Base-by-base conservation (phyloP, 1,139 yeast species). In the Yamadazyma trypodendri region DNA sequence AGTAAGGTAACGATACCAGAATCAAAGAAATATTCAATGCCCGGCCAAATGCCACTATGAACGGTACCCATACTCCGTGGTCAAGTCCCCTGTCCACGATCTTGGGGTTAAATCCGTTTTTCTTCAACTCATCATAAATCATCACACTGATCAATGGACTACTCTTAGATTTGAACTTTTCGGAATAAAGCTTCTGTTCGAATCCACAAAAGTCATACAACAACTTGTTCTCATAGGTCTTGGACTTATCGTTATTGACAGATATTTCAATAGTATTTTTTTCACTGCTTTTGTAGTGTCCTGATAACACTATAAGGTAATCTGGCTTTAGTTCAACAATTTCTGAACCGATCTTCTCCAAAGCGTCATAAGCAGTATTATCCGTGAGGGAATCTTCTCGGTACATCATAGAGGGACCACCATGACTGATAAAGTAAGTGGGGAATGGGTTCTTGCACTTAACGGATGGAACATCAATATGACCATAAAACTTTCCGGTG, bases 21-120 rank as follows among this genome's bases (percentile, higher is more conserved):
- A 85, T 65, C 24, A 83, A 44, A 0, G 68, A 54, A 5, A 65
- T 61, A 10, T 62, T 52, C 1, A 88, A 84, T n/a, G 76, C 61
- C 35, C 75, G 66, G 16, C 79, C 72, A 49, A 84, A 83, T 2
- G 87, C 88, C 18, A 82, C 84, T 51, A 82, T 80, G 41, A 81
- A 70, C 0, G 94, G 90, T 2, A 82, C 88, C 89, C 92, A 85
- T 3, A 73, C 83, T 1, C 95, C 95, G 58, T 85, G 95, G 54
- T 85, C 95, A 15, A 85, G 57, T 4, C 94, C 94, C 39, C 94
- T 65, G 14, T 61, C 55, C 14, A 69, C 61, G 14, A 77, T 46
- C 23, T 61, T 59, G 1, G 79, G 61, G 2, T 63, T 49, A 34
- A 84, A 65, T 0, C 81, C 83, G 10, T 57, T 47, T 3, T 54